Evolutionary conservation across 306 rosid genomes (phyloP), one percentile per base, ranked within the genome.

Genomic region (Canavalia gladiata): DNA sequence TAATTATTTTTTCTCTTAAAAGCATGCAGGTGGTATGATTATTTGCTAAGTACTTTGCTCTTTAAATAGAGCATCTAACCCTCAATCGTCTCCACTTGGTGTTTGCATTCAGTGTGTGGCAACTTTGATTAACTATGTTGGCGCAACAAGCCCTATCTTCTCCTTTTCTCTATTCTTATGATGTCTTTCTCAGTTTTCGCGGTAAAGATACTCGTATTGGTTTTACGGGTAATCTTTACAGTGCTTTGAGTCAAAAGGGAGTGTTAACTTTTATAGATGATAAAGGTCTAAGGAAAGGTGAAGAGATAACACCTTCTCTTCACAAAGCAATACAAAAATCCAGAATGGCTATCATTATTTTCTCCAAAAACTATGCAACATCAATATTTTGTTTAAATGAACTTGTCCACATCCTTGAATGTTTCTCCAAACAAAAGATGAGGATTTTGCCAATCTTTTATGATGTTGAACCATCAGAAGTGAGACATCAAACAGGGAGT

Each of bases 361-460:
- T 77, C 65, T 77, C 74, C 43, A 65, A 77, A 62, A 54, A 4
- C 3, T 77, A 77, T 64, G 81, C 81, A 2, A 49, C 64, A 8
- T 76, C 81, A 2, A 6, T n/a, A 2, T 77, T 64, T 51, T 77
- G 74, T 51, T 56, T 77, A 30, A 5, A 37, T 1, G 81, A 77
- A 50, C 81, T 77, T 37, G 64, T 11, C 4, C 47, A 77, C 5
- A 77, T 77, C 42, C 51, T 25, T 28, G 65, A 77, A 5, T 77
- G 74, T 65, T 1, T 39, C 1, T 8, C 25, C 4, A 41, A 67
- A 0, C 54, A 46, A 0, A 11, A 69, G 1, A 47, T 46, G 28
- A 2, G 7, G 67, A 13, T 78, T 41, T 39, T 7, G 11, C 82
- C 75, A 0, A 47, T 78, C 34, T 78, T 78, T 25, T 66, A 78